Evolutionary conservation across 257 asterid species (phyloP), one percentile per base, ranked within the genome.

Genomic region (Solanum appendiculatum): DNA sequence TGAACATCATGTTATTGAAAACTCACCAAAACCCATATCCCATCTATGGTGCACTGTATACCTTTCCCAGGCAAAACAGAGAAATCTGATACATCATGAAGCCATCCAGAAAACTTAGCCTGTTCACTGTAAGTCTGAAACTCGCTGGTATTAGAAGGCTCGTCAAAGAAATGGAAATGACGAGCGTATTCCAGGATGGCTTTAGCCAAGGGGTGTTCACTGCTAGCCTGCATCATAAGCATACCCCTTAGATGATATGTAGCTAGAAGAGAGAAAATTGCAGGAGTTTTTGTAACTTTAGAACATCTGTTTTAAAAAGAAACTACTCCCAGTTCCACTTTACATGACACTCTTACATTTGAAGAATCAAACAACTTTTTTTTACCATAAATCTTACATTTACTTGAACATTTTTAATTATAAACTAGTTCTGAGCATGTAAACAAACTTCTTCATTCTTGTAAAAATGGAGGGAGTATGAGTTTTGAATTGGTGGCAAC

Each of bases 151-250:
- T 89, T 85, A 46, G 92, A 88, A 82, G 93, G 91, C 48, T 89
- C 95, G 29, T 95, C 99, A 36, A 97, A 95, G 92, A 94, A 96
- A 92, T 96, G 99, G 92, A 97, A 97, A 92, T 97, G 99, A 64
- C 97, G 96, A 34, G 98, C 94, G 87, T 96, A 96, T 83, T 95
- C 99, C 88, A 97, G 83, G 86, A 97, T 93, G 72, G 99, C 98
- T 88, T 92, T 95, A 37, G 93, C 99, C 96, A 97, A 89, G 48
- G 99, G 99, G 87, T 97, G 99, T 89, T 97, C 99, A 34, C 99
- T 97, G 91, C 98, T 89, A 88, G 95, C 98, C 99, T 97, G 93
- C 78, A 83, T 60, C 90, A 92, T 88, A 72, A 34, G 80, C 82
- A 87, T 63, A 85, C 39, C 39, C 25, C 64, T 70, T 56, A 82